These are phyloP conservation scores for Phtheirospermum japonicum DNA, from an alignment of 257 asterid species.

Conservation along the genomic window DNA sequence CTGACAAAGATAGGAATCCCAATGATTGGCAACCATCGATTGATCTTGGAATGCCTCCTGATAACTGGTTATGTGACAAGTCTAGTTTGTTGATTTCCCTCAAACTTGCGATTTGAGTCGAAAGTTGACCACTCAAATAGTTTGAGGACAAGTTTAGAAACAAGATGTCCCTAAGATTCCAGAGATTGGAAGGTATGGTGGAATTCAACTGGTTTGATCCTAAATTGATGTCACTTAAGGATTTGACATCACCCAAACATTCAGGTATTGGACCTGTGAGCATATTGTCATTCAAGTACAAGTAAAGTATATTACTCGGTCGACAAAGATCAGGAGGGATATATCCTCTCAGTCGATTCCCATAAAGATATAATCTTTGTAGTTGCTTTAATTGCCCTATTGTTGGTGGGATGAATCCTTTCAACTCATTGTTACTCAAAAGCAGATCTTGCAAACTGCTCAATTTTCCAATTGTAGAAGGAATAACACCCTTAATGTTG, in stretches of 20 bases:
- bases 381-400: neutral
- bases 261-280: constrained; percentile 31
- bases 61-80: constrained; percentile 30
- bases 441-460: neutral
- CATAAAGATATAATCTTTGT: neutral
- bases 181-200: constrained; percentile 26
- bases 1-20: neutral
- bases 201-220: constrained; percentile 28
- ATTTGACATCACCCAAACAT: constrained; percentile 28
- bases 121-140: constrained; percentile 24
- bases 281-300: constrained; percentile 23
- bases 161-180: constrained; percentile 29
- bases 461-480: constrained; percentile 20
- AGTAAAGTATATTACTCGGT: constrained; percentile 15
- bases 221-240: constrained; percentile 24
- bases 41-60: constrained; percentile 31
- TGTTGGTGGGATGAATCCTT: constrained; percentile 19
- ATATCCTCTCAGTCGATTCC: constrained; percentile 25
- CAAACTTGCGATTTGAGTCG: constrained; percentile 23
- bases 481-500: constrained; percentile 19
- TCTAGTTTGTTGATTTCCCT: constrained; percentile 18
- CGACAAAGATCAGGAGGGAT: constrained; percentile 24
- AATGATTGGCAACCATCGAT: constrained; percentile 19
- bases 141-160: constrained; percentile 28
- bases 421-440: neutral